phyloP scores from a whole-genome alignment of 139 green algal species.

The Mesotaenium endlicherianum region DNA sequence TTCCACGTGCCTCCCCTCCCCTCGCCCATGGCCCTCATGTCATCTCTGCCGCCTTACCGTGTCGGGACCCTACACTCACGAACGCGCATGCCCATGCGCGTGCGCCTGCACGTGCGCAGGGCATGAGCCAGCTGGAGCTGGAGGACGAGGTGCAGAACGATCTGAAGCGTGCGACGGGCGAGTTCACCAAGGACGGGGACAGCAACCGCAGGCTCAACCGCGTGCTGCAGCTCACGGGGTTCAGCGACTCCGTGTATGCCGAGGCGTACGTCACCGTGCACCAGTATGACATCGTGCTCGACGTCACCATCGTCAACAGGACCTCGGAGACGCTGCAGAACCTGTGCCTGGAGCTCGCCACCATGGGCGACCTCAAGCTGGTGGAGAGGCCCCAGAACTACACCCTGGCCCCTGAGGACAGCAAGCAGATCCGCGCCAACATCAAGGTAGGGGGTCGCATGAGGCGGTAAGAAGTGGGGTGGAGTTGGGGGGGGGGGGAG shows the following conservation, averaged over 20 bases:
- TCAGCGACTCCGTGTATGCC: slow-evolving; percentile 92
- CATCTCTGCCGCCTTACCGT: no score
- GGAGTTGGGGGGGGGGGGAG: background rate
- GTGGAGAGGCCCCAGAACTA: slow-evolving; percentile 93
- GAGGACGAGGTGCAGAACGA: slow-evolving; percentile 82
- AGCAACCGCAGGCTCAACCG: slow-evolving; percentile 69
- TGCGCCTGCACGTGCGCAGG: no score
- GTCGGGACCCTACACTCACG: no score
- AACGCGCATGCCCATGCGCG: no score
- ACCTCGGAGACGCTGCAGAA: slow-evolving; percentile 80
- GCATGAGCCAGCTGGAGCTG: slow-evolving; percentile 78
- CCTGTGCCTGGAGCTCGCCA: slow-evolving; percentile 94
- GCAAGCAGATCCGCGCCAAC: slow-evolving; percentile 84
- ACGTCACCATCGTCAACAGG: slow-evolving; percentile 91
- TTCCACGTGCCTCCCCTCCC: no score
- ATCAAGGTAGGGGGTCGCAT: slow-evolving; percentile 79
- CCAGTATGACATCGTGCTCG: slow-evolving; percentile 98
- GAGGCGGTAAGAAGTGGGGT: background rate
- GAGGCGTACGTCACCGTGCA: slow-evolving; percentile 80
- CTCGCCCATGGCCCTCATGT: no score
- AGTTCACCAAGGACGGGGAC: slow-evolving; percentile 56
- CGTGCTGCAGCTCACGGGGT: slow-evolving; percentile 95
- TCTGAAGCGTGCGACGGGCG: slow-evolving; percentile 77
- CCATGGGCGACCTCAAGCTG: slow-evolving; percentile 98
- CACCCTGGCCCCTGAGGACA: slow-evolving; percentile 78